These are phyloP conservation scores for Nephelium lappaceum DNA, from an alignment of 345 rosid species.

Conservation along the genomic window DNA sequence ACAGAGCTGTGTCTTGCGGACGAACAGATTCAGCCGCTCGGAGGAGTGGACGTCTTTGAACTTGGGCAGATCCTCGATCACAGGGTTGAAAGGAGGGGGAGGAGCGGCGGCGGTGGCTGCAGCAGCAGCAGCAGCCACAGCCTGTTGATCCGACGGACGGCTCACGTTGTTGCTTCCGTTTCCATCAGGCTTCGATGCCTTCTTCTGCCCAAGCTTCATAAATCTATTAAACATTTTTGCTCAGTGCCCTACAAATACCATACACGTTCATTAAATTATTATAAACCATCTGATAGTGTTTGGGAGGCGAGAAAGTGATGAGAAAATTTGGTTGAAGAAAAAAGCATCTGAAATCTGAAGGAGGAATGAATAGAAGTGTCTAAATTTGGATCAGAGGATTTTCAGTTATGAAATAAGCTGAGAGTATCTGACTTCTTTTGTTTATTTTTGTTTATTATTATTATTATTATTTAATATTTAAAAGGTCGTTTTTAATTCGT, in stretches of 20 bases:
- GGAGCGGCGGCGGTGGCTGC: neutral
- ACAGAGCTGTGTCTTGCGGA: slow-evolving; percentile 53
- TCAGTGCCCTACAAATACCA: slow-evolving; percentile 11
- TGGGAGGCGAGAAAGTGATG: slow-evolving; percentile 24
- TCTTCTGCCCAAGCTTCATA: slow-evolving; percentile 51
- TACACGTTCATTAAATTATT: too few relatives aligned
- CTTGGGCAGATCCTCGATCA: slow-evolving; percentile 36
- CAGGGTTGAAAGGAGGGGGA: neutral
- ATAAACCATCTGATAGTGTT: slow-evolving; percentile 1
- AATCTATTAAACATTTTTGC: slow-evolving; percentile 52
- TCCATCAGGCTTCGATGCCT: slow-evolving; percentile 48
- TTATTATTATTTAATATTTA: too few relatives aligned
- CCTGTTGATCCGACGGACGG: neutral
- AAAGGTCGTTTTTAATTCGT: neutral
- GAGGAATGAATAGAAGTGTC: neutral
- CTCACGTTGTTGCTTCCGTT: slow-evolving; percentile 10
- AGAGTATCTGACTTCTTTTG: neutral
- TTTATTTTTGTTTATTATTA: too few relatives aligned
- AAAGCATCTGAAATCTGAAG: neutral
- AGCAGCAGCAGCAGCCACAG: neutral
- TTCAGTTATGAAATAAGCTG: neutral
- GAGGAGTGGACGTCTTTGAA: slow-evolving; percentile 49
- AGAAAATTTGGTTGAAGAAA: slow-evolving; percentile 1
- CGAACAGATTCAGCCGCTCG: slow-evolving; percentile 44
- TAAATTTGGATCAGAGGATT: slow-evolving; percentile 1